Evolutionary conservation across 345 rosid species (phyloP).

Genomic region (Eucalyptus brandiana): DNA sequence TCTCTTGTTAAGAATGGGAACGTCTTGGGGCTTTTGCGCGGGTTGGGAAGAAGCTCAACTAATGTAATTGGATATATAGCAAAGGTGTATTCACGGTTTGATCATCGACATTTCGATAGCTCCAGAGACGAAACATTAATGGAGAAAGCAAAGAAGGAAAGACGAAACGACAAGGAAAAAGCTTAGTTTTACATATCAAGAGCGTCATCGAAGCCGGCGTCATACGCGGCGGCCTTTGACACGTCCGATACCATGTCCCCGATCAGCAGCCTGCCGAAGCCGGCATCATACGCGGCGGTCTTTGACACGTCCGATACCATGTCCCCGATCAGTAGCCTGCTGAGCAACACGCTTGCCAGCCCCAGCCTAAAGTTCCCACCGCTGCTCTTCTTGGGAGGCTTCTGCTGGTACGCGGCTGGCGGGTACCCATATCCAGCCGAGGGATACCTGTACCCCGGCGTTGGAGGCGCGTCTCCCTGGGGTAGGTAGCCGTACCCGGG

Average conservation of each 20-base stretch:
- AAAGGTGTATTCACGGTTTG: not conserved
- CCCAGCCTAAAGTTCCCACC: conserved; percentile 8
- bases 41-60: not conserved
- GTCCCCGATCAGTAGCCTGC: conserved; percentile 11
- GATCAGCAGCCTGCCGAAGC: conserved; percentile 9
- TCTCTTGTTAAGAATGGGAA: not conserved
- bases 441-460: not conserved
- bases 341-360: conserved; percentile 15
- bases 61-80: too few species aligned
- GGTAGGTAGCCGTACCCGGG: not conserved
- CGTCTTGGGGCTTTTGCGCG: not conserved
- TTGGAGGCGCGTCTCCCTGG: not conserved
- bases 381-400: conserved; percentile 1
- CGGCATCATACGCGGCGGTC: too few species aligned
- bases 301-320: not conserved
- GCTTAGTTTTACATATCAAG: not conserved
- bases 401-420: not conserved
- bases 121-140: too few species aligned
- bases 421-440: conserved; percentile 1
- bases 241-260: conserved; percentile 8
- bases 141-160: too few species aligned
- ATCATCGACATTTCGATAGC: not conserved
- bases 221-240: not conserved
- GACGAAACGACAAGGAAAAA: too few species aligned
- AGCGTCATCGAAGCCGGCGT: not conserved